These are phyloP conservation scores for Letharia columbiana DNA, from an alignment of 495 filamentous ascomycete genomes.

Conservation along the genomic window DNA sequence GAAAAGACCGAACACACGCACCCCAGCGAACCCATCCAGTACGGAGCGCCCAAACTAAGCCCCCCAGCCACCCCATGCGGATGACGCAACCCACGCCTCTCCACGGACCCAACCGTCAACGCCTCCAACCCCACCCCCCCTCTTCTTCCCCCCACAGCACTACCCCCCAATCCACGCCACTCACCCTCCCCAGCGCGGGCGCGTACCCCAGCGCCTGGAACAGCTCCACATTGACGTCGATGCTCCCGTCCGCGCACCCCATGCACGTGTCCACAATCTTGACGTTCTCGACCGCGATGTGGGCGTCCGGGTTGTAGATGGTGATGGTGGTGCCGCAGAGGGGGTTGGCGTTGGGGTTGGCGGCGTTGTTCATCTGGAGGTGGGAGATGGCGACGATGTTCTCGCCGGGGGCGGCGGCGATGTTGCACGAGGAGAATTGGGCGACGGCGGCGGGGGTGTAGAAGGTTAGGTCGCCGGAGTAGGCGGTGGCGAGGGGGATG, in stretches of 20 bases:
- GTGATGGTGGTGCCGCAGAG: not conserved
- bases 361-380: not conserved
- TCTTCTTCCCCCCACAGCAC: not conserved
- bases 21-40: not conserved
- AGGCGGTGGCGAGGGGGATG: conserved; percentile 4
- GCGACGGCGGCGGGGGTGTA: conserved; percentile 27
- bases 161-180: not conserved
- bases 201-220: not conserved
- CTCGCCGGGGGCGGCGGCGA: not conserved
- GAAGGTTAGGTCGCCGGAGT: not conserved
- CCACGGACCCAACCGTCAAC: not conserved
- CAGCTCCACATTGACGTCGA: not conserved
- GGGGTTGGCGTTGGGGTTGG: not conserved
- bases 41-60: not conserved
- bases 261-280: not conserved
- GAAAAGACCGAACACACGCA: not conserved
- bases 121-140: not conserved
- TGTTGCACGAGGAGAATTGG: conserved; percentile 21
- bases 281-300: not conserved
- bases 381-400: not conserved
- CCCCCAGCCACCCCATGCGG: not conserved
- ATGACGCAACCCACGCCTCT: not conserved
- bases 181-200: not conserved
- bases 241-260: not conserved
- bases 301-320: not conserved